Conservation (phyloP, 345 rosid species). For the Alliaria petiolata region DNA sequence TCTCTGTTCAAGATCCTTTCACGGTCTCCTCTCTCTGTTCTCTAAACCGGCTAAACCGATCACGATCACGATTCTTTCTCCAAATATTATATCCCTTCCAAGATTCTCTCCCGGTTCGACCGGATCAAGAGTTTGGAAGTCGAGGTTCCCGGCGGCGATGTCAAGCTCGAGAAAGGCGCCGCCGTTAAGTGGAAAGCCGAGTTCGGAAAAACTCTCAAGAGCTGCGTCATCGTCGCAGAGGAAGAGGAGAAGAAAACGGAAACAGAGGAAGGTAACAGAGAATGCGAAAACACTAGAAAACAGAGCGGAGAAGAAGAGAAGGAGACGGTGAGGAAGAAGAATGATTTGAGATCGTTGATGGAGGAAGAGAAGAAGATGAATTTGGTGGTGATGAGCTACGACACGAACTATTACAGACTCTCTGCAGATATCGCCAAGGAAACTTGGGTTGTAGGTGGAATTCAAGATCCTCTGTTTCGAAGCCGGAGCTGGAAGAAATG, state of each 20-base stretch:
- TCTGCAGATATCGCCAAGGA: constrained; percentile 74
- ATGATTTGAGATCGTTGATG: constrained; percentile 48
- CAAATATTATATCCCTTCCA: constrained; percentile 4
- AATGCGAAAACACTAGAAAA: not conserved
- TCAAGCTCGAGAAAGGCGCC: constrained; percentile 17
- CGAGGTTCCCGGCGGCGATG: constrained; percentile 10
- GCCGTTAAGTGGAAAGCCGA: constrained; percentile 27
- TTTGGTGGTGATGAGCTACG: constrained; percentile 48
- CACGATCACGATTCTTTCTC: not conserved
- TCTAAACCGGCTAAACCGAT: constrained; percentile 25
- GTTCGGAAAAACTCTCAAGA: constrained; percentile 19
- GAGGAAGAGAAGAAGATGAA: constrained; percentile 60
- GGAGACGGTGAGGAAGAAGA: constrained; percentile 27
- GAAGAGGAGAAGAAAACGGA: constrained; percentile 27
- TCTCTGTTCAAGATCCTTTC: constrained; percentile 18
- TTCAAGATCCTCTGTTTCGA: constrained; percentile 49
- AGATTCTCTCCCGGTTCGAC: constrained; percentile 25
- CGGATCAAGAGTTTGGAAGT: not conserved
- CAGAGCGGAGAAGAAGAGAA: constrained; percentile 12
- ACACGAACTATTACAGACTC: constrained; percentile 54
- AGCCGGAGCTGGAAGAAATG: constrained; percentile 81
- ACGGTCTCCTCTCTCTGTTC: constrained; percentile 6
- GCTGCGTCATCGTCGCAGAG: constrained; percentile 25
- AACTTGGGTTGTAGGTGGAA: constrained; percentile 79
- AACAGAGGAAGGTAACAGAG: constrained; percentile 3